Conservation (phyloP, 1,284 basidiomycete genomes). For the Rhodotorula sp. region DNA sequence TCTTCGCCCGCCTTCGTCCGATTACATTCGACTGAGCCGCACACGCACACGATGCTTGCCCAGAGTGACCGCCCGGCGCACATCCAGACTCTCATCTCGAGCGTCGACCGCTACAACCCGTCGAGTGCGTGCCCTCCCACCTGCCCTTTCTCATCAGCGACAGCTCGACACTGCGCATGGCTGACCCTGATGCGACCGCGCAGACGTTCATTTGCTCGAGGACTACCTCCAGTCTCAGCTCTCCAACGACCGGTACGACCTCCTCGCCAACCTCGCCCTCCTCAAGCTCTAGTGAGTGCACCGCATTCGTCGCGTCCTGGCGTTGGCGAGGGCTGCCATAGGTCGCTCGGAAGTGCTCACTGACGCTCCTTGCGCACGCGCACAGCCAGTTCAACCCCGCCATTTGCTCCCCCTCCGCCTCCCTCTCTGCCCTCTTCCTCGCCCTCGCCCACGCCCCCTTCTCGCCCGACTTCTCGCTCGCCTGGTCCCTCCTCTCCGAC, state of each 20-base stretch:
- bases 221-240: constrained; percentile 39
- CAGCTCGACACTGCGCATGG: neutral
- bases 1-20: neutral
- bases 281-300: constrained; percentile 36
- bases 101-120: constrained; percentile 40
- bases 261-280: constrained; percentile 38
- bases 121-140: constrained; percentile 13
- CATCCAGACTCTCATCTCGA: constrained; percentile 34
- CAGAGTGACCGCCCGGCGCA: constrained; percentile 28
- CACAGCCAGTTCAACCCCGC: constrained; percentile 38
- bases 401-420: constrained; percentile 27
- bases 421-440: constrained; percentile 38
- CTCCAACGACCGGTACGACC: constrained; percentile 29
- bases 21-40: neutral
- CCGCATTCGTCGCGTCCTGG: too few relatives aligned
- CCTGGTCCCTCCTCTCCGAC: constrained; percentile 39
- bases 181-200: neutral
- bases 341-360: neutral
- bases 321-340: too few relatives aligned
- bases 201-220: constrained; percentile 37
- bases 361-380: too few relatives aligned
- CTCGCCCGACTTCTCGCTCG: constrained; percentile 36
- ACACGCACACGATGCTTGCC: constrained; percentile 8
- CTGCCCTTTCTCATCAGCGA: neutral
- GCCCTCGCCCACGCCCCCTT: constrained; percentile 36